phyloP scores from a whole-genome alignment of 768 basidiomycete species.

The Hericium rajendrae region DNA sequence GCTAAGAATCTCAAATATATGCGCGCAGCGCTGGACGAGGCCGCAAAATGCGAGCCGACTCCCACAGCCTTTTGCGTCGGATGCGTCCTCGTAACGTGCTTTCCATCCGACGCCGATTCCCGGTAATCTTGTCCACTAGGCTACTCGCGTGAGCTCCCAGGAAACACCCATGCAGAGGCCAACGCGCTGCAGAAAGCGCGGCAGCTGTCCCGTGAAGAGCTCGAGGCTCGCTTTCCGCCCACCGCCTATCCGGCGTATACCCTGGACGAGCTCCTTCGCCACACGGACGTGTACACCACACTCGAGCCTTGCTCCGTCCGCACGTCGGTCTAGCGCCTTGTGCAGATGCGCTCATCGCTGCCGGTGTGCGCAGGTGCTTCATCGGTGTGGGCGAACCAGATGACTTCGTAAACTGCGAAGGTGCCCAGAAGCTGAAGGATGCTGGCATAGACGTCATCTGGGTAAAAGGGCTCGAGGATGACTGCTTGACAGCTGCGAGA shows the following conservation, averaged over 20 bases:
- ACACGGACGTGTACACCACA: conserved; percentile 83
- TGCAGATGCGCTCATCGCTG: conserved; percentile 70
- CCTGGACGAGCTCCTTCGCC: conserved; percentile 41
- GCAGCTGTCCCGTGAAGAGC: conserved; percentile 31
- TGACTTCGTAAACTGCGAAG: conserved; percentile 93
- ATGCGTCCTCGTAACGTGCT: conserved; percentile 54
- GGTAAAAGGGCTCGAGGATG: conserved; percentile 61
- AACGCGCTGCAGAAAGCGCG: conserved; percentile 76
- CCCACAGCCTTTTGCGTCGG: conserved; percentile 89
- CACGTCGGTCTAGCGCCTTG: conserved; percentile 79
- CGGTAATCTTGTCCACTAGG: conserved; percentile 65
- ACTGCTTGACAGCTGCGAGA: conserved; percentile 76
- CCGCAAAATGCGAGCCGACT: conserved; percentile 56
- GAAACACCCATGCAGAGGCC: conserved; percentile 96
- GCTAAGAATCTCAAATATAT: conserved; percentile 35
- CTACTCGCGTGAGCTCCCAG: conserved; percentile 82
- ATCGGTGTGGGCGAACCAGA: conserved; percentile 87
- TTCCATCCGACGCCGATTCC: conserved; percentile 26
- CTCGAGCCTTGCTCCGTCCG: conserved; percentile 93
- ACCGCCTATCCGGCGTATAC: conserved; percentile 21
- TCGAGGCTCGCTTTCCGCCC: conserved; percentile 35
- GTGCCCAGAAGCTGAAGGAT: conserved; percentile 58
- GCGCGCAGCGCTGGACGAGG: conserved; percentile 58
- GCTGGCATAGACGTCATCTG: conserved; percentile 73
- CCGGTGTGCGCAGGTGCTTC: conserved; percentile 64